Percentiles rank a stretch among this genome's conserved stretches.
phyloP scores from a whole-genome alignment of 2,329 filamentous ascomycete genomes.

The Phoma sp. region DNA sequence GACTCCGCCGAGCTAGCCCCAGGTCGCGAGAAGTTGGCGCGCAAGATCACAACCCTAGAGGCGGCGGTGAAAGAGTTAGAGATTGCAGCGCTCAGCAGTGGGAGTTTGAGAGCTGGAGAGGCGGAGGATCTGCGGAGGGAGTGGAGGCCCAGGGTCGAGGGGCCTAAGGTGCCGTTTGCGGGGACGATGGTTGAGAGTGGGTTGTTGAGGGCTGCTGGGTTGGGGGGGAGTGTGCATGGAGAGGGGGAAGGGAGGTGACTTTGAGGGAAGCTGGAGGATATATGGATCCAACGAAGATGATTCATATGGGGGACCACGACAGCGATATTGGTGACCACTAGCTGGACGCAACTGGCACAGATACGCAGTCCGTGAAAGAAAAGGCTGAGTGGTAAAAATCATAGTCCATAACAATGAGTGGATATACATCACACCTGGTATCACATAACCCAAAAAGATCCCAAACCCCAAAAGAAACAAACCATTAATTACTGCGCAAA shows the following conservation, averaged over 20 bases:
- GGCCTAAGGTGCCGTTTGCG: conserved; percentile 35
- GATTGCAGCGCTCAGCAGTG: conserved; percentile 23
- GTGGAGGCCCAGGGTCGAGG: conserved; percentile 28
- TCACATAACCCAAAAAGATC: not conserved
- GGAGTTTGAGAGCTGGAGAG: conserved; percentile 23
- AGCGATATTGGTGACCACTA: not conserved
- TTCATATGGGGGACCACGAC: too few species aligned
- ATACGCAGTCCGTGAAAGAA: not conserved
- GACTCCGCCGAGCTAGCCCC: conserved; percentile 18
- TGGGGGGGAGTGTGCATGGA: conserved; percentile 29
- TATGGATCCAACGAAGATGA: too few species aligned
- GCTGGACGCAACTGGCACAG: not conserved
- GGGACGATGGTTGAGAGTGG: conserved; percentile 41
- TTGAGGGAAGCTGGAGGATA: not conserved
- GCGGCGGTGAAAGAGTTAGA: conserved; percentile 23
- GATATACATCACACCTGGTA: conserved; percentile 18
- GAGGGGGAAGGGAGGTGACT: conserved; percentile 18
- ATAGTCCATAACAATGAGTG: conserved; percentile 7
- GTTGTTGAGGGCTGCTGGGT: conserved; percentile 37
- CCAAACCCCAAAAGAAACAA: not conserved
- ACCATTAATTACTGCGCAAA: conserved; percentile 7
- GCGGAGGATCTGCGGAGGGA: conserved; percentile 22
- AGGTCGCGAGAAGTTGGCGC: conserved; percentile 28
- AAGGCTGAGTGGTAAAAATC: not conserved
- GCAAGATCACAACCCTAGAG: conserved; percentile 28